These are phyloP conservation scores for Peronospora belbahrii DNA, from an alignment of 352 stramenopile species.

Conservation along the genomic window DNA sequence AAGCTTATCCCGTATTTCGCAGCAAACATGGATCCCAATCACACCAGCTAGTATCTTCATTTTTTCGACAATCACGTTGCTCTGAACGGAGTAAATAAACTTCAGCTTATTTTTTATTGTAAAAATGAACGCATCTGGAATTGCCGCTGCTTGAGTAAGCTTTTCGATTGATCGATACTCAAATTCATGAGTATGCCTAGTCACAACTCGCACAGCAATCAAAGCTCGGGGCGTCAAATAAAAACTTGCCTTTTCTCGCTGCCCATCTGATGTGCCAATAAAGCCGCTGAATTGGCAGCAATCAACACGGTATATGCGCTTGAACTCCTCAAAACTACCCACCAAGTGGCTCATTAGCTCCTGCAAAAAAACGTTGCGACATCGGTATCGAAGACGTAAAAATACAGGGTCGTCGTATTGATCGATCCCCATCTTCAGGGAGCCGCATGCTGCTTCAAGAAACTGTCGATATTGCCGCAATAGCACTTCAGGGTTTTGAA, in stretches of 20 bases:
- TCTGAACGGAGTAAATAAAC: constrained; percentile 69
- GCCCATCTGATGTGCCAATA: constrained; percentile 52
- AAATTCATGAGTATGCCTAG: constrained; percentile 65
- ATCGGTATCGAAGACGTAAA: constrained; percentile 64
- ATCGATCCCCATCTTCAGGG: constrained; percentile 47
- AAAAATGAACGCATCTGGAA: constrained; percentile 55
- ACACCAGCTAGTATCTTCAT: constrained; percentile 54
- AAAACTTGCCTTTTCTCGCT: constrained; percentile 67
- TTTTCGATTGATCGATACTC: constrained; percentile 58
- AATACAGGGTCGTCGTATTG: constrained; percentile 60
- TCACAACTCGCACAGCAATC: constrained; percentile 56
- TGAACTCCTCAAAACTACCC: constrained; percentile 72
- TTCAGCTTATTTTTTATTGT: constrained; percentile 53
- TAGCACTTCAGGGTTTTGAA: constrained; percentile 70
- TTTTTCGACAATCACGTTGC: constrained; percentile 48
- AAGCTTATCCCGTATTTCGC: constrained; percentile 32
- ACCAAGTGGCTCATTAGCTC: constrained; percentile 76
- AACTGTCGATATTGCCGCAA: constrained; percentile 71
- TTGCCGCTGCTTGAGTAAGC: constrained; percentile 33
- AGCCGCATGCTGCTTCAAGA: constrained; percentile 48
- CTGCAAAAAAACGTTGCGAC: constrained; percentile 72
- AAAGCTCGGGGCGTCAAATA: constrained; percentile 62
- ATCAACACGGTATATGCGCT: constrained; percentile 58
- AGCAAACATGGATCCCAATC: constrained; percentile 49
- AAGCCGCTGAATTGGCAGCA: constrained; percentile 72